Conservation (phyloP, 2,329 filamentous ascomycete species). For the Pseudogymnoascus sp. region DNA sequence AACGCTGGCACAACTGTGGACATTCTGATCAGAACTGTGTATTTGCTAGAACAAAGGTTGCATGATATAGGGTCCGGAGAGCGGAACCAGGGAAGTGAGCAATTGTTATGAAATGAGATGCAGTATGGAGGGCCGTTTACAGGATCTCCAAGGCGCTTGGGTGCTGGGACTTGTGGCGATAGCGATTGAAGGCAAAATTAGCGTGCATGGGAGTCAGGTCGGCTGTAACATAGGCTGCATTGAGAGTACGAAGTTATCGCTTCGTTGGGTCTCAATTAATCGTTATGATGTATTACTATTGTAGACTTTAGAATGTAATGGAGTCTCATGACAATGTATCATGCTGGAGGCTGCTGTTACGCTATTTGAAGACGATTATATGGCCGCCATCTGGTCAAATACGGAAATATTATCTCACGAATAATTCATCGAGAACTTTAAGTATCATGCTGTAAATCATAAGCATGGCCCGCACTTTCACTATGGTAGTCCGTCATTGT, state of each 20-base stretch:
- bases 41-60: conserved; percentile 23
- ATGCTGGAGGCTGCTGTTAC: neutral
- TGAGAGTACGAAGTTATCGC: neutral
- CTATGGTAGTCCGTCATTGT: neutral
- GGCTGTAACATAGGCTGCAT: neutral
- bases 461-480: neutral
- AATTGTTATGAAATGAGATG: neutral
- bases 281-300: neutral
- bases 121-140: neutral
- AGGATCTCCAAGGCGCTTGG: neutral
- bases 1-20: conserved; percentile 22
- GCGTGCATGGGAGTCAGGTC: neutral
- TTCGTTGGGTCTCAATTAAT: neutral
- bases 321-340: too few relatives aligned
- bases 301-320: neutral
- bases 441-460: neutral
- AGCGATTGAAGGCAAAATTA: neutral
- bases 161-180: neutral
- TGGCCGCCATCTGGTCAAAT: neutral
- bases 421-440: neutral
- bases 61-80: conserved; percentile 13
- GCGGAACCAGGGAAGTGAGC: neutral
- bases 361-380: neutral
- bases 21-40: conserved; percentile 22
- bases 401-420: neutral